Evolutionary conservation across 2,329 filamentous ascomycete species (phyloP).

Genomic region (Trichoderma cornu-damae): DNA sequence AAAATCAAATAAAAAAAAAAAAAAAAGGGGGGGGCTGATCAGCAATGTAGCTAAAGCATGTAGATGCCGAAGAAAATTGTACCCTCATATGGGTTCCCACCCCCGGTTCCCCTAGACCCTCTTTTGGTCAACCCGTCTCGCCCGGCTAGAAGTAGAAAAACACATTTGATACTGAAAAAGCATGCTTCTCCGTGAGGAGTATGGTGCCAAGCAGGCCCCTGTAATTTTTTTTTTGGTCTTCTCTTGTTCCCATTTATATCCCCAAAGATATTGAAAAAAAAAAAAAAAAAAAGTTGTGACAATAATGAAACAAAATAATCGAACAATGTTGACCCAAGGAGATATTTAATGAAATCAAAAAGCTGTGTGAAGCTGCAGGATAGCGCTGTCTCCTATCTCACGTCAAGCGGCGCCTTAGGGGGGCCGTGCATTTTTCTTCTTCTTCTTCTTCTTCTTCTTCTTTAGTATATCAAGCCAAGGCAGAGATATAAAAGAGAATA

Average conservation of each 20-base stretch:
- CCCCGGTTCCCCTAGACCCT: conserved; percentile 3
- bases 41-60: background rate
- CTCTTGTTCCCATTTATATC: background rate
- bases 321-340: background rate
- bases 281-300: background rate
- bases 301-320: background rate
- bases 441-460: background rate
- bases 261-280: background rate
- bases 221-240: conserved; percentile 5
- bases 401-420: background rate
- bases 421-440: background rate
- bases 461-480: background rate
- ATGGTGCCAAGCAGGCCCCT: conserved; percentile 7
- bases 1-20: too few species aligned
- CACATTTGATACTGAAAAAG: background rate
- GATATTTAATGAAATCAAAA: background rate
- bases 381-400: background rate
- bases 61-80: conserved; percentile 15
- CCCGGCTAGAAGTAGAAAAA: background rate
- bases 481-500: background rate
- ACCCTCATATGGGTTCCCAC: conserved; percentile 3
- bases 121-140: conserved; percentile 6
- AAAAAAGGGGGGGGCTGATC: conserved; percentile 1
- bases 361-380: background rate
- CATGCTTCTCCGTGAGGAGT: conserved; percentile 14